Evolutionary conservation across 2,329 filamentous ascomycete genomes (phyloP), one percentile per base, ranked within the genome.

Genomic region (Arachnopeziza araneosa): DNA sequence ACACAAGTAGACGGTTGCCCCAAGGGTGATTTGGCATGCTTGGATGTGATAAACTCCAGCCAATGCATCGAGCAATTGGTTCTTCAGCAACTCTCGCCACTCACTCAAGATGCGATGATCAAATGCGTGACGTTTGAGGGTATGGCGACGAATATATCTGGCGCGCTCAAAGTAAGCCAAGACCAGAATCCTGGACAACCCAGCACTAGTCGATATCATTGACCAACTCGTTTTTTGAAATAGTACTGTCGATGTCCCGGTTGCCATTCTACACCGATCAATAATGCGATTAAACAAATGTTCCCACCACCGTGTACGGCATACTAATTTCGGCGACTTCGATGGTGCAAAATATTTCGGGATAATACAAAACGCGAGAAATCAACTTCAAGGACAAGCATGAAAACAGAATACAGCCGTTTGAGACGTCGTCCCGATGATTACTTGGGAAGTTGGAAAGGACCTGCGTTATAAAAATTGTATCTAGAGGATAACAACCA

Each of bases 191-290:
- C 17, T 6, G 6, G 10, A 44, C 10, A 17, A 14, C 30, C 17
- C 10, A 1, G 22, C 19, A 30, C 2, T 30, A 24, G 17, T 36
- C 2, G 19, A 14, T 59, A 22, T 60, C 52, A 2, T 24, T n/a
- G 36, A 19, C 36, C 17, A 44, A 44, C 17, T 7, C 26, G 17
- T 57, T 5, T 58, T 7, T 4, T 5, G 12, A 44, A 36, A 50
- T 52, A 64, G 62, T 59, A 53, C 24, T 64, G 62, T 48, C 50
- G 51, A 54, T 64, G 60, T 21, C 57, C 60, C 8, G 62, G 62
- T 19, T 64, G 62, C n/a, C 62, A 64, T 53, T 62, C 60, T 30
- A 57, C 62, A 17, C 51, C 59, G 24, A 62, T 64, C 54, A 62
- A 64, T 48, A 48, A 55, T 30, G 60, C 49, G 10, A 64, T 62